Evolutionary conservation across 345 rosid genomes (phyloP).

Genomic region (Clausena lansium): DNA sequence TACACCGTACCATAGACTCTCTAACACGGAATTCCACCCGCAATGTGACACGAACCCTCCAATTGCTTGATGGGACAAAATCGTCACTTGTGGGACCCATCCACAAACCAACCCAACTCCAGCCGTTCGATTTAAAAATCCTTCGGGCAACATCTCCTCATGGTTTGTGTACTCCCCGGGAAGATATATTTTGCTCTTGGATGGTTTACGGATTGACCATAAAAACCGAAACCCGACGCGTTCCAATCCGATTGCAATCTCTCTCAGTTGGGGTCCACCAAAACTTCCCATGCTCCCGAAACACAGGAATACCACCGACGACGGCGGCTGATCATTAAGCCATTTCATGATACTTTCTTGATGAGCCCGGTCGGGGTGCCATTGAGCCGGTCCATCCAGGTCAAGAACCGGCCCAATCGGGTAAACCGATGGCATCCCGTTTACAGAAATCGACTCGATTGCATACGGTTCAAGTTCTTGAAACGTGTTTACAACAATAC

Average conservation of each 20-base stretch:
- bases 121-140: conserved; percentile 19
- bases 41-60: conserved; percentile 29
- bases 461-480: conserved; percentile 34
- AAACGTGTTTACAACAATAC: conserved; percentile 36
- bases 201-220: conserved; percentile 26
- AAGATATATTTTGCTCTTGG: neutral
- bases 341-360: conserved; percentile 16
- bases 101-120: conserved; percentile 21
- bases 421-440: neutral
- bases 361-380: conserved; percentile 7
- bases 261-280: conserved; percentile 12
- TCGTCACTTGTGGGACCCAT: conserved; percentile 24
- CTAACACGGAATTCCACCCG: conserved; percentile 26
- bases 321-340: conserved; percentile 32
- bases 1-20: conserved; percentile 24
- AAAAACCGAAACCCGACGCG: conserved; percentile 12
- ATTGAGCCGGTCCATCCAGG: neutral
- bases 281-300: conserved; percentile 37
- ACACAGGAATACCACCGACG: conserved; percentile 32
- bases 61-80: conserved; percentile 13
- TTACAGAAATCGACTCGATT: conserved; percentile 1
- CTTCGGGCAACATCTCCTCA: conserved; percentile 11
- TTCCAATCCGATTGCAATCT: conserved; percentile 27
- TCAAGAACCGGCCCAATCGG: conserved; percentile 16
- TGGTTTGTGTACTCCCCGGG: conserved; percentile 11